Conservation (phyloP, 352 stramenopile species). For the Hyaloperonospora arabidopsidis region DNA sequence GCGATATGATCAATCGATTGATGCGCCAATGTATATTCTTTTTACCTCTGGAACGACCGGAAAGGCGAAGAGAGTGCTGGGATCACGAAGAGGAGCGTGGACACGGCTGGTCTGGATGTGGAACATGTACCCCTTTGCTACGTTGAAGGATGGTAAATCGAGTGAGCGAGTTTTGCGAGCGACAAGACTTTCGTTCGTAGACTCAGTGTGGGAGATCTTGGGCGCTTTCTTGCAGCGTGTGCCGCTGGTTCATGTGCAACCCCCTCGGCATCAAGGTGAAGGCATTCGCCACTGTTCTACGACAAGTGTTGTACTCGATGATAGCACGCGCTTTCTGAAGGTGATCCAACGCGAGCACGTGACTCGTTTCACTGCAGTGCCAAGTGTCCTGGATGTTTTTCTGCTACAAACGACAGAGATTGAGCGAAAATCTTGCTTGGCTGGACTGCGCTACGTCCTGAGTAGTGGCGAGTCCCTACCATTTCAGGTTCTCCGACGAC, state of each 20-base stretch:
- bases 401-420: slow-evolving; percentile 18
- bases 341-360: slow-evolving; percentile 15
- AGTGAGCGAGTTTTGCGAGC: slow-evolving; percentile 34
- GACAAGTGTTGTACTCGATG: slow-evolving; percentile 37
- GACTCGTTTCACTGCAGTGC: slow-evolving; percentile 41
- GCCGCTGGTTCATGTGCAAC: slow-evolving; percentile 34
- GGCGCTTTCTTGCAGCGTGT: slow-evolving; percentile 34
- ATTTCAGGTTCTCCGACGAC: slow-evolving; percentile 20
- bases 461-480: slow-evolving; percentile 47
- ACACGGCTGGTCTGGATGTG: slow-evolving; percentile 50
- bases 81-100: slow-evolving; percentile 32
- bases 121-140: slow-evolving; percentile 30
- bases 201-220: slow-evolving; percentile 52
- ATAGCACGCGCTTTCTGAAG: slow-evolving; percentile 24
- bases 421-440: slow-evolving; percentile 6
- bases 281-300: neutral
- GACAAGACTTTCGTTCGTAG: slow-evolving; percentile 44
- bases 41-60: slow-evolving; percentile 56
- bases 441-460: slow-evolving; percentile 30
- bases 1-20: neutral
- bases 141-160: neutral
- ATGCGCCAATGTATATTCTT: slow-evolving; percentile 42
- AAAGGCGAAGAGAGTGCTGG: slow-evolving; percentile 37
- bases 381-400: slow-evolving; percentile 43
- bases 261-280: neutral